These are phyloP conservation scores for Aaosphaeria arxii DNA, from an alignment of 2,329 filamentous ascomycete species.

Conservation along the genomic window DNA sequence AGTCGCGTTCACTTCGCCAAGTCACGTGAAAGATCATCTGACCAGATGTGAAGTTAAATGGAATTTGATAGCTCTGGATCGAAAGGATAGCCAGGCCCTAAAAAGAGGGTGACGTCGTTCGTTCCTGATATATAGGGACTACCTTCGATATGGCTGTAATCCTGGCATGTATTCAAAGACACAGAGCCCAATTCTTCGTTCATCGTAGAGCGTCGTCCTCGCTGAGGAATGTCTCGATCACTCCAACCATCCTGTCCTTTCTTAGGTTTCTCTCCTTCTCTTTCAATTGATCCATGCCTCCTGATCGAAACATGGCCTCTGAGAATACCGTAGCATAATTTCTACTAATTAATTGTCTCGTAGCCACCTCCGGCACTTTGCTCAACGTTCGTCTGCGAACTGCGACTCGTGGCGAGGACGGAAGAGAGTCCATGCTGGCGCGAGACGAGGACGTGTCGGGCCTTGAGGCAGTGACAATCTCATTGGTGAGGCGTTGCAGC, in stretches of 20 bases:
- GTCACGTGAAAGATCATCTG: too few species aligned
- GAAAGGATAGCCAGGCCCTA: too few species aligned
- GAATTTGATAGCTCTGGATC: too few species aligned
- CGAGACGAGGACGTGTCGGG: conserved; percentile 6
- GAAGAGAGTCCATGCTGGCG: conserved; percentile 6
- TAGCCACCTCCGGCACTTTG: conserved; percentile 50
- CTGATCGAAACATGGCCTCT: conserved; percentile 57
- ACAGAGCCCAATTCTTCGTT: too few species aligned
- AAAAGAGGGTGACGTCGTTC: too few species aligned
- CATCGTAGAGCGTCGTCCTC: not conserved
- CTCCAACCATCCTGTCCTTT: conserved; percentile 62
- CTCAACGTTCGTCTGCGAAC: conserved; percentile 38
- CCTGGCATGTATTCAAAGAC: too few species aligned
- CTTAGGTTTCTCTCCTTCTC: conserved; percentile 59
- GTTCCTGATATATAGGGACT: too few species aligned
- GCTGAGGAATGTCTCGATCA: conserved; percentile 68
- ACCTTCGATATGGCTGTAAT: too few species aligned
- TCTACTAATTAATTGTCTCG: conserved; percentile 58
- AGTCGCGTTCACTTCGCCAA: too few species aligned
- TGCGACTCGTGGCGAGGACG: conserved; percentile 32
- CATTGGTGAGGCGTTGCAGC: conserved; percentile 58
- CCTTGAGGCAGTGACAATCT: conserved; percentile 42
- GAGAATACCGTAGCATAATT: conserved; percentile 66
- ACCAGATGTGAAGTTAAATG: too few species aligned
- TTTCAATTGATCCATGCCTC: conserved; percentile 30